Evolutionary conservation across 495 filamentous ascomycete genomes (phyloP).

Genomic region (Penicillium pancosmium): DNA sequence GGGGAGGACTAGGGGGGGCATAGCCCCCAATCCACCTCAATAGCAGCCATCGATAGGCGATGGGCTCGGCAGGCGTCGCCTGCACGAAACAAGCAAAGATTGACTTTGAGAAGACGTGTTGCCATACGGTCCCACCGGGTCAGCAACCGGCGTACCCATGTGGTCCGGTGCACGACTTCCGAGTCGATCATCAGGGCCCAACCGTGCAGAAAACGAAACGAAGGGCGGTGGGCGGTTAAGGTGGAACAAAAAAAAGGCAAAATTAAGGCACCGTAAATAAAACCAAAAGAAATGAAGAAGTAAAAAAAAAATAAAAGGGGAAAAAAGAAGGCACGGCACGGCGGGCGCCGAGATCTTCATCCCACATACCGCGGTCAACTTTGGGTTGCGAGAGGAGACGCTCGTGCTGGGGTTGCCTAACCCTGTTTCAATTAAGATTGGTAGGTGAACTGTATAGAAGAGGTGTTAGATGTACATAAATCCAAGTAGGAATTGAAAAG

Average conservation of each 20-base stretch:
- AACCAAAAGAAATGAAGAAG: slow-evolving; percentile 8
- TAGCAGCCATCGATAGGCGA: slow-evolving; percentile 12
- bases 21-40: neutral
- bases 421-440: slow-evolving; percentile 6
- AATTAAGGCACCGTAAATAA: neutral
- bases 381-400: neutral
- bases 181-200: slow-evolving; percentile 34
- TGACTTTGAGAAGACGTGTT: slow-evolving; percentile 10
- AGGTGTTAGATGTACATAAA: too few relatives aligned
- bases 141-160: slow-evolving; percentile 34
- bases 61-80: slow-evolving; percentile 12
- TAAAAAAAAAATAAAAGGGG: slow-evolving; percentile 13
- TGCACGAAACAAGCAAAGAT: slow-evolving; percentile 18
- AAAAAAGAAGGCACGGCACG: slow-evolving; percentile 20
- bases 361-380: slow-evolving; percentile 12
- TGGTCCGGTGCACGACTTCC: slow-evolving; percentile 36
- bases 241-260: neutral
- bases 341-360: slow-evolving; percentile 32
- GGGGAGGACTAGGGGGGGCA: neutral
- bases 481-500: neutral
- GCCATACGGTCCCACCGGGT: slow-evolving; percentile 26
- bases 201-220: slow-evolving; percentile 16
- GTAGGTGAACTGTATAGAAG: neutral
- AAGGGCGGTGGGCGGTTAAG: slow-evolving; percentile 5
- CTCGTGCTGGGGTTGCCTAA: slow-evolving; percentile 16